Percentiles rank a stretch among this genome's conserved stretches.
Conservation (phyloP, 768 basidiomycete genomes). For the Amanita phalloides region DNA sequence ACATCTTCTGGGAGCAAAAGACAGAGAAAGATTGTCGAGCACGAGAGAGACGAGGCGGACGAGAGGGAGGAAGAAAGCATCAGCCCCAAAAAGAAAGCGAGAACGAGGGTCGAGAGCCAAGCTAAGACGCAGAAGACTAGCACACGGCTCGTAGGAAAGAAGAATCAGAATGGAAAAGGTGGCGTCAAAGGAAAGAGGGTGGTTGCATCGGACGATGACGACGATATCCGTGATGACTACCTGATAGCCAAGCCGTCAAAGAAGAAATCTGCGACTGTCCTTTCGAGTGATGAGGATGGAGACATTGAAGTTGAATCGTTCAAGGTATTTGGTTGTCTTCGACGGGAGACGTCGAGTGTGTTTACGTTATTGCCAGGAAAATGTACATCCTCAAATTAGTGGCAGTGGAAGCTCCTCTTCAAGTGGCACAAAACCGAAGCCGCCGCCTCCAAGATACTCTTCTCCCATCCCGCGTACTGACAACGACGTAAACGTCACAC, state of each 20-base stretch:
- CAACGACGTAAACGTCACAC: conserved; percentile 12
- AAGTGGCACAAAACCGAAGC: background rate
- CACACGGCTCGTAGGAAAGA: background rate
- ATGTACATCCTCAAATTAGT: background rate
- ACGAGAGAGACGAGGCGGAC: conserved; percentile 8
- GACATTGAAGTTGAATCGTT: conserved; percentile 4
- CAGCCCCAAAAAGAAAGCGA: conserved; percentile 9
- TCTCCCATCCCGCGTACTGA: conserved; percentile 2
- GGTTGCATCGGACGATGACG: conserved; percentile 23
- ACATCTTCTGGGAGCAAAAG: conserved; percentile 5
- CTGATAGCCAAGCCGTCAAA: background rate
- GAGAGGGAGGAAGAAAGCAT: conserved; percentile 7
- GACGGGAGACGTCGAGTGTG: background rate
- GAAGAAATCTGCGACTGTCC: background rate
- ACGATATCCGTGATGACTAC: background rate
- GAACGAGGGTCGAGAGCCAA: conserved; percentile 6
- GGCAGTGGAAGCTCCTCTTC: background rate
- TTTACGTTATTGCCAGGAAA: background rate
- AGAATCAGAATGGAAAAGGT: conserved; percentile 13
- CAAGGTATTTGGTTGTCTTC: background rate
- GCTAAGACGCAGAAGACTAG: background rate
- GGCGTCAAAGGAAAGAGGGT: conserved; percentile 16
- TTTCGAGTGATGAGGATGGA: background rate
- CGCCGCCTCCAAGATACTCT: background rate
- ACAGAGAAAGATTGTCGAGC: conserved; percentile 16